These are phyloP conservation scores for Asterophora lycoperdoides DNA, from an alignment of 768 basidiomycete species.

Conservation along the genomic window DNA sequence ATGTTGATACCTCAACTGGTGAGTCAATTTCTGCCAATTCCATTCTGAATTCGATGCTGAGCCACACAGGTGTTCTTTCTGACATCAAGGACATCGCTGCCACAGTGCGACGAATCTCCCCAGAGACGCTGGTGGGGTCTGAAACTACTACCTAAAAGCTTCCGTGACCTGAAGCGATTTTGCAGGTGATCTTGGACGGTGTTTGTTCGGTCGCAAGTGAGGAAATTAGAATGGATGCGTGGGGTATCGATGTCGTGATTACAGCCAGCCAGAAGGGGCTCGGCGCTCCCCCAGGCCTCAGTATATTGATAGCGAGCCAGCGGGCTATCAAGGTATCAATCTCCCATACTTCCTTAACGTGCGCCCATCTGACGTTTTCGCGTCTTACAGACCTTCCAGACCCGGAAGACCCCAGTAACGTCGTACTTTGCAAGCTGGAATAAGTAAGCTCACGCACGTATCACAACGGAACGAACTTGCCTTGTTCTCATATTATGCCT, in stretches of 20 bases:
- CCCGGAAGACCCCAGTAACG: constrained; percentile 52
- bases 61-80: constrained; percentile 61
- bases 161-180: background rate
- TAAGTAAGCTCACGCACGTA: constrained; percentile 38
- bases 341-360: background rate
- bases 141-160: background rate
- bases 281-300: constrained; percentile 81
- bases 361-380: background rate
- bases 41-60: background rate
- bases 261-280: constrained; percentile 85
- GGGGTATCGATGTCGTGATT: constrained; percentile 81
- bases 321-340: constrained; percentile 55
- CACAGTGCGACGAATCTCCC: constrained; percentile 65
- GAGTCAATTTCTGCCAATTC: constrained; percentile 10
- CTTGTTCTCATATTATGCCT: background rate
- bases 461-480: background rate
- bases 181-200: constrained; percentile 70
- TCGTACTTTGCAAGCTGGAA: constrained; percentile 86
- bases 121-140: constrained; percentile 62
- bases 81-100: constrained; percentile 67
- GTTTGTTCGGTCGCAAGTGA: constrained; percentile 93
- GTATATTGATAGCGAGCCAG: constrained; percentile 70
- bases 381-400: constrained; percentile 44
- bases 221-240: constrained; percentile 83
- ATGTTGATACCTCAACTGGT: constrained; percentile 86